Evolutionary conservation across 441 rosid genomes (phyloP).

Genomic region (Raphanus hybrid): DNA sequence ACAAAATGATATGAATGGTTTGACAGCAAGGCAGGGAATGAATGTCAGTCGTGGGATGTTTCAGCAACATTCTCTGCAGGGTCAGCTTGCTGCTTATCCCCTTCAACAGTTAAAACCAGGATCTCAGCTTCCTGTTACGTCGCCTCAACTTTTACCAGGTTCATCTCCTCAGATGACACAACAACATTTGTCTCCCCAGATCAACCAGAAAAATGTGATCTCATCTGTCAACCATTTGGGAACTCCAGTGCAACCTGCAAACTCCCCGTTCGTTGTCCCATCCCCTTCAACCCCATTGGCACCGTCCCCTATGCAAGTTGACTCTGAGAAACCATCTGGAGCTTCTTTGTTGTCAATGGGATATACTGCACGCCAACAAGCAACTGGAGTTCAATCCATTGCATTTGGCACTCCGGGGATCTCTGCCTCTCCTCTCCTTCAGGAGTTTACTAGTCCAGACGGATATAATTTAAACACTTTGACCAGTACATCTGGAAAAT

Average conservation of each 20-base stretch:
- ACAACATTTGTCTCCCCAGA: constrained; percentile 84
- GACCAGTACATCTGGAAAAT: constrained; percentile 58
- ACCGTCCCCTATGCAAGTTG: constrained; percentile 89
- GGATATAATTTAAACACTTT: constrained; percentile 61
- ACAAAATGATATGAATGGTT: constrained; percentile 79
- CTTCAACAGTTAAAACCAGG: constrained; percentile 80
- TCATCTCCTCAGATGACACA: constrained; percentile 79
- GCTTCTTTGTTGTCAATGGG: constrained; percentile 67
- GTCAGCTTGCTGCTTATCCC: constrained; percentile 65
- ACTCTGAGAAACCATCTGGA: constrained; percentile 80
- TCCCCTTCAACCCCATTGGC: constrained; percentile 91
- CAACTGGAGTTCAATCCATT: constrained; percentile 64
- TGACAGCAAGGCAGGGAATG: constrained; percentile 68
- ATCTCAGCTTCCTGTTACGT: constrained; percentile 65
- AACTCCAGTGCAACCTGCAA: constrained; percentile 84
- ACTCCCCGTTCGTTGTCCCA: constrained; percentile 78
- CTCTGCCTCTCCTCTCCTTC: constrained; percentile 93
- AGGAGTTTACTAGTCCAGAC: constrained; percentile 71
- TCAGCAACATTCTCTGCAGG: constrained; percentile 68
- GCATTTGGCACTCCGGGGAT: constrained; percentile 98
- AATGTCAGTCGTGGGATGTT: constrained; percentile 66
- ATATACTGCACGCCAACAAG: constrained; percentile 64
- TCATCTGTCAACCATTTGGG: constrained; percentile 64
- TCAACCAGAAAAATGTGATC: constrained; percentile 78
- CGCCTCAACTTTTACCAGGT: constrained; percentile 79